These are phyloP conservation scores for Acidiella bohemica DNA, from an alignment of 495 filamentous ascomycete species.

Conservation along the genomic window DNA sequence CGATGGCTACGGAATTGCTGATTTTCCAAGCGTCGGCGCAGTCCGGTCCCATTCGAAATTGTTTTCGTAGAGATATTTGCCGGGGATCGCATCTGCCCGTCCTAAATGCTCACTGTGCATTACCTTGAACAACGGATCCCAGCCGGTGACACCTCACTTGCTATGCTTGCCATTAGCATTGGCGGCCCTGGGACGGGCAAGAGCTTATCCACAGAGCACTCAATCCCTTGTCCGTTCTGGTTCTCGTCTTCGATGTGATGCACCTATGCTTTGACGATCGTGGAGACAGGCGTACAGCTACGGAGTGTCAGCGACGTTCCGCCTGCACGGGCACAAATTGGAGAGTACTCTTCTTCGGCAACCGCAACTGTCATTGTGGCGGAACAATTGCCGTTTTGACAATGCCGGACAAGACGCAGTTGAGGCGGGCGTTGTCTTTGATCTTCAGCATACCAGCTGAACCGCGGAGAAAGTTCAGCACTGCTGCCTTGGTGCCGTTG, in stretches of 20 bases:
- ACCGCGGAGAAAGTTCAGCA: slow-evolving; percentile 29
- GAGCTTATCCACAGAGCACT: slow-evolving; percentile 27
- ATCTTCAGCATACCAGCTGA: slow-evolving; percentile 25
- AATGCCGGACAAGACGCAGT: slow-evolving; percentile 11
- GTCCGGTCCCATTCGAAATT: too few relatives aligned
- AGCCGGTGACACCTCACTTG: slow-evolving; percentile 26
- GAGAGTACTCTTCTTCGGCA: slow-evolving; percentile 19
- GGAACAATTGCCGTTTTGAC: slow-evolving; percentile 30
- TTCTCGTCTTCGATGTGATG: slow-evolving; percentile 25
- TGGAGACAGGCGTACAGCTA: slow-evolving; percentile 27
- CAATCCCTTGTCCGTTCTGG: slow-evolving; percentile 25
- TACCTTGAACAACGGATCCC: slow-evolving; percentile 32
- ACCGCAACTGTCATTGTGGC: slow-evolving; percentile 29
- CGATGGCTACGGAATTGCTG: too few relatives aligned
- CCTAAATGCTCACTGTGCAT: slow-evolving; percentile 30
- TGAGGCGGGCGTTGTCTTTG: slow-evolving; percentile 31
- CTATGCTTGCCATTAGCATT: slow-evolving; percentile 24
- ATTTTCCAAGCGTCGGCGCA: too few relatives aligned
- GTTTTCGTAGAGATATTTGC: slow-evolving; percentile 3
- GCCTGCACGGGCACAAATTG: not conserved
- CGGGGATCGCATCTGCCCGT: slow-evolving; percentile 26
- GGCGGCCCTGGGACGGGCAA: slow-evolving; percentile 23
- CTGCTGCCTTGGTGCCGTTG: slow-evolving; percentile 31
- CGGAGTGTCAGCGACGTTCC: not conserved
- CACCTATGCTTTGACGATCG: slow-evolving; percentile 27